Base-by-base conservation (phyloP, 2,329 filamentous ascomycete genomes). In the Aspergillus ruber region DNA sequence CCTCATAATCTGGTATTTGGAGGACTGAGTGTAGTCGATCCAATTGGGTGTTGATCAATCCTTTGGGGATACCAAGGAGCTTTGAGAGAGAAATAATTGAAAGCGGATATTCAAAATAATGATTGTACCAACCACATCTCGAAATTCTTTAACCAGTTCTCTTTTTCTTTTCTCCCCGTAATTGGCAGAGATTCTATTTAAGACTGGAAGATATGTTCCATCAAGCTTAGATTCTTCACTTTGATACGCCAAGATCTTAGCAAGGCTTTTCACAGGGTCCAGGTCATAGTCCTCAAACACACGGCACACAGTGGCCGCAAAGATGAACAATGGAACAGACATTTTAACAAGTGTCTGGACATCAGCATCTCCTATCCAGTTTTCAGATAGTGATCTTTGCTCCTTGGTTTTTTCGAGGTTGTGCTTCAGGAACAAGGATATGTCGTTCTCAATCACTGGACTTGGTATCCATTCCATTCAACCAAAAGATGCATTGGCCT, bases 21-120 rank as follows among this genome's bases (percentile, higher is more conserved):
- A 63, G 33, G 4, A 60, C 53, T 7, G 59, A 57, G 23, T 56
- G 51, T 6, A 64, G 50, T 15, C n/a, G 42, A 21, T 50, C 35
- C 12, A 58, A 29, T 42, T 43, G 43, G 7, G 21, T 20, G 7
- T 29, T 41, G 8, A 61, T 48, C 12, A 48, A 36, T 1, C 47
- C 18, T 18, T 43, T 17, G 2, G 33, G 9, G 13, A 56, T 15
- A 3, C 35, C 12, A 9, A 56, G 33, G 36, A 60, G 51, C 12
- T 44, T 20, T 9, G 48, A 32, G 8, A 64, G 42, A 3, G 53
- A 18, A 32, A 20, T 47, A 6, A 52, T 23, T 15, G 58, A 55
- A 8, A 63, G 51, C 8, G 62, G 52, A 44, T 49, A 25, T 38
- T 46, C 17, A 61, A 50, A 23, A 58, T 15, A 12, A 61, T 49